Evolutionary conservation across 305 asterid genomes (phyloP), one percentile per base, ranked within the genome.

Genomic region (Nicotiana rustica): DNA sequence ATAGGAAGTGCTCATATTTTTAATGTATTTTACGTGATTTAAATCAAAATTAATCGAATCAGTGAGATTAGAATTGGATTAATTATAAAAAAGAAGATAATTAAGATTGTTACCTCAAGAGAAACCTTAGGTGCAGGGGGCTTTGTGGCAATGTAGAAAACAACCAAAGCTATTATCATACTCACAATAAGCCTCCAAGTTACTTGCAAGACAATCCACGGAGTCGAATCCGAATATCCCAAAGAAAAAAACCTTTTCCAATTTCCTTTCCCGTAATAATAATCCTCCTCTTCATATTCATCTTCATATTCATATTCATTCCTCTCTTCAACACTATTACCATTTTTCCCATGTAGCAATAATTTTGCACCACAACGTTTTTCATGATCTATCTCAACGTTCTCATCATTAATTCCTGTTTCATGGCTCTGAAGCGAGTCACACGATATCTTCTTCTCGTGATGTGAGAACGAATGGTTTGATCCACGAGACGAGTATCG

Each of bases 151-250:
- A 93, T 9, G 83, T 90, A 95, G 90, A 95, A 93, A 68, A 95
- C 92, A 57, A 86, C 18, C 86, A 92, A 75, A n/a, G 95, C 97
- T 66, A 89, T 59, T 6, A 84, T 55, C 64, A 93, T 84, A 79
- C 99, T 95, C 41, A 93, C 12, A 84, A 92, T 21, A 68, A 92
- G 83, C 82, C 98, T 91, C 97, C 97, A 95, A 35, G 82, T 78
- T 55, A 95, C 73, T 90, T 95, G 97, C 89, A 90, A 2, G 60
- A 81, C 38, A n/a, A 92, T 89, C 98, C 98, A 95, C 77, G 84
- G 83, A 4, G 85, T 83, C 1, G 99, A 90, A 86, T 82, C 78
- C 2, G 95, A 91, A 83, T 90, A 82, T 0, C 91, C 67, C 59
- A 91, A 88, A 1, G 95, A 89, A 1, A 91, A 86, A 76, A 90